Evolutionary conservation across 2,329 filamentous ascomycete genomes (phyloP).

Genomic region (Aspergillus proliferans): DNA sequence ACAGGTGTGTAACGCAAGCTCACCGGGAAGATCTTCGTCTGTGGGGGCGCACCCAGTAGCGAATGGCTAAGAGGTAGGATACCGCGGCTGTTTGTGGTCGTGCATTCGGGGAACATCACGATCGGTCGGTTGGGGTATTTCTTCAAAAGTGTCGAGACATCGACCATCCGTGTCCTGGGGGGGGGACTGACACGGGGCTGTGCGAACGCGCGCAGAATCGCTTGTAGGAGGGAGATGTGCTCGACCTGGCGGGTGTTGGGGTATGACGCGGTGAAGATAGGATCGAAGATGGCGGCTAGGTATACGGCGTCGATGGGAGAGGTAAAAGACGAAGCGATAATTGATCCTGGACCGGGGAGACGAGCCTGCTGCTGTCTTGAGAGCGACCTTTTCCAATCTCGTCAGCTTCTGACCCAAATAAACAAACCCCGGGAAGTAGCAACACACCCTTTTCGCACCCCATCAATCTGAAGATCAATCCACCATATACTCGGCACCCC

Average conservation of each 20-base stretch:
- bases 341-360: constrained; percentile 69
- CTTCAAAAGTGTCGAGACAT: constrained; percentile 57
- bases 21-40: constrained; percentile 79
- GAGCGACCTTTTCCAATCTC: constrained; percentile 48
- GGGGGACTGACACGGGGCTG: constrained; percentile 48
- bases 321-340: constrained; percentile 88
- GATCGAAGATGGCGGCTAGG: constrained; percentile 91
- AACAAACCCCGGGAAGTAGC: background rate
- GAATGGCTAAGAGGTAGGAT: constrained; percentile 78
- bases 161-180: constrained; percentile 48
- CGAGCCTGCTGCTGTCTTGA: constrained; percentile 66
- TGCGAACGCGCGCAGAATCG: constrained; percentile 66
- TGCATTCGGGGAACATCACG: constrained; percentile 88
- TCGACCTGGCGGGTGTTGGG: constrained; percentile 67
- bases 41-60: constrained; percentile 60
- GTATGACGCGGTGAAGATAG: constrained; percentile 83
- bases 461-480: constrained; percentile 97
- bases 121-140: constrained; percentile 69
- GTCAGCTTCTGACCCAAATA: constrained; percentile 1
- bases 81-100: constrained; percentile 85
- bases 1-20: constrained; percentile 82
- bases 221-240: constrained; percentile 68
- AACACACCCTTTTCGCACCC: constrained; percentile 76
- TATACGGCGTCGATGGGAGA: constrained; percentile 91
- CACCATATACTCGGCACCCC: constrained; percentile 92